These are phyloP conservation scores for Claviceps monticola DNA, from an alignment of 2,329 filamentous ascomycete genomes.

Conservation along the genomic window DNA sequence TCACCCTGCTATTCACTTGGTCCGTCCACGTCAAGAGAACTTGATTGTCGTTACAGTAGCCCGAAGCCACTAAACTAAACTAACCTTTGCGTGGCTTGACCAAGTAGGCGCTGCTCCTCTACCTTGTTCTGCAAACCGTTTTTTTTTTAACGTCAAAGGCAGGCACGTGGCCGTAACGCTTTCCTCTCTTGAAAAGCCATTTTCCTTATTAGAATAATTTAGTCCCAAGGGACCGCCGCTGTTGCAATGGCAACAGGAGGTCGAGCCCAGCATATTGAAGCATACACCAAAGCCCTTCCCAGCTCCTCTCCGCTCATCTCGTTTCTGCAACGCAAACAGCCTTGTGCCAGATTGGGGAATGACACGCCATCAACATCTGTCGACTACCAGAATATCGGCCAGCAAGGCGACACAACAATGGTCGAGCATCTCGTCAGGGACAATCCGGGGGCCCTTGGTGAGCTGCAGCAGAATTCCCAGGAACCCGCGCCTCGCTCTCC, in stretches of 20 bases:
- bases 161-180: too few relatives aligned
- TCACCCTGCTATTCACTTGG: not conserved
- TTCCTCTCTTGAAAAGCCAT: too few relatives aligned
- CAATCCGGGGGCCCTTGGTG: slow-evolving; percentile 35
- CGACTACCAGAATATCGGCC: not conserved
- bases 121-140: too few relatives aligned
- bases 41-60: not conserved
- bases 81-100: too few relatives aligned
- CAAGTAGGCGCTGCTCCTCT: too few relatives aligned
- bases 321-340: slow-evolving; percentile 35
- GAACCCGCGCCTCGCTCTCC: slow-evolving; percentile 26
- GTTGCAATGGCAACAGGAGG: slow-evolving; percentile 10
- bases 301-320: slow-evolving; percentile 19
- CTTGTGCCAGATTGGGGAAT: slow-evolving; percentile 26
- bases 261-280: slow-evolving; percentile 2
- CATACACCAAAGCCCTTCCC: slow-evolving; percentile 5
- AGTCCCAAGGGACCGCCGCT: not conserved
- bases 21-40: not conserved
- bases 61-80: too few relatives aligned
- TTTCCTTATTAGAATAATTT: too few relatives aligned
- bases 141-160: too few relatives aligned
- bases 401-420: slow-evolving; percentile 12
- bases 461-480: slow-evolving; percentile 43
- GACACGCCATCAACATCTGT: not conserved
- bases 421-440: slow-evolving; percentile 21